Conservation (phyloP, 2,329 filamentous ascomycete species). For the Exutisphaerella laricina region DNA sequence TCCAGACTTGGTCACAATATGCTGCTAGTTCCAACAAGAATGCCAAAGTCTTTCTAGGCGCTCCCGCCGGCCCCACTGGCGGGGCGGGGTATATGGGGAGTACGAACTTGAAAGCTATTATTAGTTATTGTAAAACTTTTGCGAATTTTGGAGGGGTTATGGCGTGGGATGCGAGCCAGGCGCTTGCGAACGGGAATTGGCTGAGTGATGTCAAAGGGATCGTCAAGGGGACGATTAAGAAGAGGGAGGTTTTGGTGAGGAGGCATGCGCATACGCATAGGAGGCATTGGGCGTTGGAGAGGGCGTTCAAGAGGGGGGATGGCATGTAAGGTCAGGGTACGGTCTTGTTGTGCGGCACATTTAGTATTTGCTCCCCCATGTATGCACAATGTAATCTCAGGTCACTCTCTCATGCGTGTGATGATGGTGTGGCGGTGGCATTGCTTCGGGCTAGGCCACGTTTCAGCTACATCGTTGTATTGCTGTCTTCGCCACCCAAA, state of each 20-base stretch:
- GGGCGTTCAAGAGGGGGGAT: not conserved
- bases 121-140: conserved; percentile 29
- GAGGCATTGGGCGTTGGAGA: conserved; percentile 1
- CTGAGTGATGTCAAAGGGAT: conserved; percentile 20
- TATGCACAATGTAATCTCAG: too few species aligned
- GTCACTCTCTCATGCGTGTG: too few species aligned
- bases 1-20: conserved; percentile 41
- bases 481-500: too few species aligned
- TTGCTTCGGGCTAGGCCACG: too few species aligned
- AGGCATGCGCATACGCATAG: not conserved
- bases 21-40: conserved; percentile 26
- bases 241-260: not conserved
- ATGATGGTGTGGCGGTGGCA: too few species aligned
- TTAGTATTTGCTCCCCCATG: too few species aligned
- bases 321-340: too few species aligned
- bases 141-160: conserved; percentile 38
- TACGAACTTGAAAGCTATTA: conserved; percentile 26
- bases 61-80: conserved; percentile 32
- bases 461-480: too few species aligned
- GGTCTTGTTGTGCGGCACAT: too few species aligned
- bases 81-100: conserved; percentile 32
- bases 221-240: conserved; percentile 3
- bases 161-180: conserved; percentile 49
- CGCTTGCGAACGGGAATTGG: conserved; percentile 30
- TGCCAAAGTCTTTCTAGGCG: conserved; percentile 35